phyloP scores from a whole-genome alignment of 306 rosid species.

The Trifolium dubium region DNA sequence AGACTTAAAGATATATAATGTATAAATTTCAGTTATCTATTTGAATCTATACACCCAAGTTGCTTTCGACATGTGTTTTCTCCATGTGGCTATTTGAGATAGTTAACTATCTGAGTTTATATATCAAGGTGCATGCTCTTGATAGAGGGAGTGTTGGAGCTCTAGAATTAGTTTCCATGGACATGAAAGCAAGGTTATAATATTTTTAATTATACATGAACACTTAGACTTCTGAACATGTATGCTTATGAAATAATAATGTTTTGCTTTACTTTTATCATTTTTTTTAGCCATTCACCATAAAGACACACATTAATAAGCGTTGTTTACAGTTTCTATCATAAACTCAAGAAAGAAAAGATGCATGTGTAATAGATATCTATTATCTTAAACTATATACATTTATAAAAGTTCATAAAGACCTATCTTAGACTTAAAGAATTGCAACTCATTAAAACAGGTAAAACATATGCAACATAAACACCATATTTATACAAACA shows the following conservation, averaged over 20 bases:
- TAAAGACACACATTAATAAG: too few relatives aligned
- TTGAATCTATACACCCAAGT: background rate
- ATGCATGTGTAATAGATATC: too few relatives aligned
- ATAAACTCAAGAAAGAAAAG: too few relatives aligned
- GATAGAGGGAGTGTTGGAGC: conserved; percentile 99
- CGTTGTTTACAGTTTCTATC: too few relatives aligned
- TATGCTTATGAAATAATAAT: conserved; percentile 17
- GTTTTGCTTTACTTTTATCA: conserved; percentile 36
- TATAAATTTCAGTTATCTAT: conserved; percentile 22
- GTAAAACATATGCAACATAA: too few relatives aligned
- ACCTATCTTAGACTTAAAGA: too few relatives aligned
- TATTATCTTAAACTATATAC: too few relatives aligned
- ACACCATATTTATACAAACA: too few relatives aligned
- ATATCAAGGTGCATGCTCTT: conserved; percentile 76
- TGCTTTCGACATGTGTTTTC: background rate
- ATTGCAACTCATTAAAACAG: too few relatives aligned
- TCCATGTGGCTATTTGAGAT: background rate
- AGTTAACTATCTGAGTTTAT: conserved; percentile 27
- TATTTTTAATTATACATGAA: conserved; percentile 20
- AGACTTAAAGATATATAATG: too few relatives aligned
- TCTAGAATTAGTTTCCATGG: conserved; percentile 99
- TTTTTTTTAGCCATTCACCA: too few relatives aligned
- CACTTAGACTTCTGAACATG: background rate
- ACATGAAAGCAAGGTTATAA: conserved; percentile 97
- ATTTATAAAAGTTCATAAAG: too few relatives aligned